phyloP scores from a whole-genome alignment of 2,329 filamentous ascomycete species.

The Hypoxylon sp. region DNA sequence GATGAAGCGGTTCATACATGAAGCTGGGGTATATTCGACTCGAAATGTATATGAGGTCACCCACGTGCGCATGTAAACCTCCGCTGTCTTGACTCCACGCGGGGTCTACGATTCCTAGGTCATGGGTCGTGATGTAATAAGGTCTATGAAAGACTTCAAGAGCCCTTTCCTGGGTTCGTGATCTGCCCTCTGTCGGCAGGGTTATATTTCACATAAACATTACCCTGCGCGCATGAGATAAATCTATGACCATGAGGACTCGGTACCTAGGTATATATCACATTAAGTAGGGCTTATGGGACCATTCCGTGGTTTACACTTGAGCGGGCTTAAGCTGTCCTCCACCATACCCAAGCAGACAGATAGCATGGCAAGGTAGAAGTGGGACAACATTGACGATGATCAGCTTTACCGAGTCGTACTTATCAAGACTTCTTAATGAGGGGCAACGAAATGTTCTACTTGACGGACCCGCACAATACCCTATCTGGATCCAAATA shows the following conservation, averaged over 20 bases:
- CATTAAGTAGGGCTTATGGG: too few relatives aligned
- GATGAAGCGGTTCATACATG: background rate
- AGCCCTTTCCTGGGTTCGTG: background rate
- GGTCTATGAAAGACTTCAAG: background rate
- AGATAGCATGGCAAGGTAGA: background rate
- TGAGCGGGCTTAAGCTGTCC: too few relatives aligned
- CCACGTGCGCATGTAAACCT: slow-evolving; percentile 1
- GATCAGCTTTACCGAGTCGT: slow-evolving; percentile 27
- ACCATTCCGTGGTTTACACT: too few relatives aligned
- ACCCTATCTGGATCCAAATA: too few relatives aligned
- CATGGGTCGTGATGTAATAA: background rate
- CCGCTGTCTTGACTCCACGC: slow-evolving; percentile 13
- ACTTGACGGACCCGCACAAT: slow-evolving; percentile 12
- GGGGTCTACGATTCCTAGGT: slow-evolving; percentile 10
- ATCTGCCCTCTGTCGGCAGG: too few relatives aligned
- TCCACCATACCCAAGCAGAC: too few relatives aligned
- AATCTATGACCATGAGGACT: background rate
- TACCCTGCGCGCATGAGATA: too few relatives aligned
- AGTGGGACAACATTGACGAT: background rate
- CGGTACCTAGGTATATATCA: too few relatives aligned
- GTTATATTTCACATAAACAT: background rate
- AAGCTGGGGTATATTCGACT: too few relatives aligned
- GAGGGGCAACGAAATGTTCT: background rate
- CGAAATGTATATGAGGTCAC: background rate
- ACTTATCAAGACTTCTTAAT: background rate